phyloP scores from a whole-genome alignment of 1,284 basidiomycete species.

The Tausonia pullulans region DNA sequence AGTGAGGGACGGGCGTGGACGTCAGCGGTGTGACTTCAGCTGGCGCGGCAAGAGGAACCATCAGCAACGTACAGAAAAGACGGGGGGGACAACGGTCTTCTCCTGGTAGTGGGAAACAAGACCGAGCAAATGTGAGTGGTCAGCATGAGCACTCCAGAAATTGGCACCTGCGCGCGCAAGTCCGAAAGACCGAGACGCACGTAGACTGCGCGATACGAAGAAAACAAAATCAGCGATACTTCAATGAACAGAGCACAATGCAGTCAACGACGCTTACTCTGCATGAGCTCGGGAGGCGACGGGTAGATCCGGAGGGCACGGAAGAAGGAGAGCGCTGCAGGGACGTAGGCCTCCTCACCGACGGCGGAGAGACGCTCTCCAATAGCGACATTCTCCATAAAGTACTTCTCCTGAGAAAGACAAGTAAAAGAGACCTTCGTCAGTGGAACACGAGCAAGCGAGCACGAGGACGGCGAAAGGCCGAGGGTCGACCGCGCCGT shows the following conservation, averaged over 20 bases:
- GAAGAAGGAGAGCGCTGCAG: slow-evolving; percentile 83
- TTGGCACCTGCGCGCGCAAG: too few species aligned
- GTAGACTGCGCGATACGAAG: too few species aligned
- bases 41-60: background rate
- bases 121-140: background rate
- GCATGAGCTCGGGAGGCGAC: slow-evolving; percentile 76
- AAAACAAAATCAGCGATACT: background rate
- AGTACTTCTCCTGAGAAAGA: slow-evolving; percentile 56
- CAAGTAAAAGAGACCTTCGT: background rate
- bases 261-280: slow-evolving; percentile 38
- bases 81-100: slow-evolving; percentile 73
- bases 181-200: too few species aligned
- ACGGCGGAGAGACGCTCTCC: slow-evolving; percentile 73
- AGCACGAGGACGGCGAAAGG: background rate
- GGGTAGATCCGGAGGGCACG: slow-evolving; percentile 90
- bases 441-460: background rate
- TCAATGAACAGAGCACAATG: background rate
- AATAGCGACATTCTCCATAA: slow-evolving; percentile 76
- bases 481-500: background rate
- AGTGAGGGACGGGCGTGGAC: background rate
- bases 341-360: slow-evolving; percentile 62
- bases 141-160: too few species aligned
- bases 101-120: slow-evolving; percentile 45
- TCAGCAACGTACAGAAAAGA: slow-evolving; percentile 42
- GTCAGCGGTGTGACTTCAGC: background rate